Evolutionary conservation across 2,329 filamentous ascomycete species (phyloP), one percentile per base, ranked within the genome.

Genomic region (Phaeomoniella chlamydospora): DNA sequence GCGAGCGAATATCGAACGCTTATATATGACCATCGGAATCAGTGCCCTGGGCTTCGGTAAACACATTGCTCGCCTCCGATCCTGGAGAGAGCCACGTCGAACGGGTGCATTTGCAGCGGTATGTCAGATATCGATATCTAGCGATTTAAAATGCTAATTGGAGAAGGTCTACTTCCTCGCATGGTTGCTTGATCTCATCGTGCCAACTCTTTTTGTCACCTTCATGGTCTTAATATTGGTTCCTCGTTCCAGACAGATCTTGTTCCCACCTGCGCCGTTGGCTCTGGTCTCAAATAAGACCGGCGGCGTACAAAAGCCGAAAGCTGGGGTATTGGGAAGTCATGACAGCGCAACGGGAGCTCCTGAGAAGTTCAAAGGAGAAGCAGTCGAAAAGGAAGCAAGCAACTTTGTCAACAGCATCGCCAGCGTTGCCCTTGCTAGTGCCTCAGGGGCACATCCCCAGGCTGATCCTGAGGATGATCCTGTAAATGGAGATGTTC

Each of bases 331-430:
- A 0, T 58, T 90, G 0, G 84, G 80, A 1, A 85, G 79, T 14
- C 71, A 77, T 17, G 80, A 85, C 40, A 85, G 79, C 38, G 69
- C 80, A 1, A 92, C 84, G 0, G 85, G 84, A 1, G 84, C 84
- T 0, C 79, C 83, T 0, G 82, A 93, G 52, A 83, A 84, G 44
- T 73, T 84, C 57, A 79, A 84, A 51, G 84, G 85, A 16, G 83
- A 90, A 52, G 81, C 82, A 0, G 80, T 85, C 1, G 84, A 92
- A 52, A 73, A 81, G 41, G 84, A 92, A 53, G 85, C 85, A 1
- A 78, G 72, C 46, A 87, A 85, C 50, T 78, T 92, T 42, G 77
- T 90, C 39, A 78, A 77, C 37, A 72, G 77, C 19, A 75, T 90
- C 36, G 74, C 77, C 5, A 69, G 74, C 18, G 72, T 90, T 4